Percentiles rank a stretch among this genome's conserved stretches.
phyloP scores from a whole-genome alignment of 2,329 filamentous ascomycete genomes.

The Aureobasidium zeae region DNA sequence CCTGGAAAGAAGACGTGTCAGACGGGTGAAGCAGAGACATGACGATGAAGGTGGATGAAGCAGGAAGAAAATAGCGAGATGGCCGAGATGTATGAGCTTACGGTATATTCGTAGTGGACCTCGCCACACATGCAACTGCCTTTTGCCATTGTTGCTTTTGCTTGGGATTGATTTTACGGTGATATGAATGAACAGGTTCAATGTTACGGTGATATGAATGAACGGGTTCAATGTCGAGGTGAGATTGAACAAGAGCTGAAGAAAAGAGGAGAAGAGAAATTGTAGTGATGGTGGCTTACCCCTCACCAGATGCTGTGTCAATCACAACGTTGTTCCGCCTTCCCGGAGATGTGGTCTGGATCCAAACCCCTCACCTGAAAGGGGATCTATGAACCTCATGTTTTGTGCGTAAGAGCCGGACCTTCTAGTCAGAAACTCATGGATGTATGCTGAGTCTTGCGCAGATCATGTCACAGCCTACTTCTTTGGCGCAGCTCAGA shows the following conservation, averaged over 20 bases:
- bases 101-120: constrained; percentile 25
- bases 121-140: constrained; percentile 26
- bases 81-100: constrained; percentile 19
- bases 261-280: neutral
- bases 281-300: constrained; percentile 3
- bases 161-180: neutral
- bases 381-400: too few species aligned
- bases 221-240: neutral
- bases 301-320: constrained; percentile 6
- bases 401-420: too few species aligned
- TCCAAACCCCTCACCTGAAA: too few species aligned
- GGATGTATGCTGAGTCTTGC: too few species aligned
- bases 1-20: constrained; percentile 22
- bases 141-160: constrained; percentile 20
- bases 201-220: neutral
- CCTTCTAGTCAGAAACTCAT: too few species aligned
- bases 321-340: constrained; percentile 7
- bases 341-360: too few species aligned
- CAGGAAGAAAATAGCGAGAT: neutral
- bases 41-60: neutral
- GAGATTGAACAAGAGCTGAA: neutral
- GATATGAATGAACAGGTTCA: neutral
- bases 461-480: too few species aligned
- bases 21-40: neutral
- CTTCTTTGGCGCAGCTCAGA: too few species aligned